Base-by-base conservation (phyloP, 1,284 basidiomycete genomes). In the Apiotrichum akiyoshidainum region DNA sequence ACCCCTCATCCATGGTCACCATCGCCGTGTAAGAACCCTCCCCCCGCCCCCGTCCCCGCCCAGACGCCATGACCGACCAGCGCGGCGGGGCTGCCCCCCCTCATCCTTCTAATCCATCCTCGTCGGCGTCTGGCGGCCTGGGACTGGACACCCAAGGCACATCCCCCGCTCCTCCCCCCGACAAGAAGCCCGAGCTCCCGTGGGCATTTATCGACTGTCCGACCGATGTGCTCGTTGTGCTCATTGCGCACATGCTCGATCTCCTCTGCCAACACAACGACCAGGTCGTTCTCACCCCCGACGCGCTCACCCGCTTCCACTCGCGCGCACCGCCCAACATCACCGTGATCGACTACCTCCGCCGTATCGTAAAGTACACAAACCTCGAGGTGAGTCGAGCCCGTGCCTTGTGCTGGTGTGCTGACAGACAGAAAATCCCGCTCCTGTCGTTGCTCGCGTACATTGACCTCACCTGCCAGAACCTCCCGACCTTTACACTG, bases 161-260 rank as follows among this genome's bases (percentile, higher is more conserved):
- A 8, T 17, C 57, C 2, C 22, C 46, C 9, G 26, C 57, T 13
- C 37, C 52, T 31, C 39, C 49, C 21, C 12, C 45, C 37, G 21
- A 41, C 42, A 33, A 21, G 34, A 62, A 56, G 31, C 57, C 66
- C 37, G 66, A 71, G 45, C 57, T 79, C 14, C 77, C 78, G 11
- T 77, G 76, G 75, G 76, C 76, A 10, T 79, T 79, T 60, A 77
- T 76, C 80, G 84, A 89, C 73, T 86, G 86, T 67, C 82, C 86
- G 65, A 84, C 89, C 74, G 89, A 94, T 71, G 82, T 84, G 71
- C 84, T 96, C 70, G 87, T 89, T 64, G 81, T 87, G 59, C 87
- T 96, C 66, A 92, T 95, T 78, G 91, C 90, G 65, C 89, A 94
- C 76, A 96, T 96, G 92, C 85, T 96, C 67, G 85, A 92, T 72